Base-by-base conservation (phyloP, 805 yeast species). In the Pichia occidentalis region DNA sequence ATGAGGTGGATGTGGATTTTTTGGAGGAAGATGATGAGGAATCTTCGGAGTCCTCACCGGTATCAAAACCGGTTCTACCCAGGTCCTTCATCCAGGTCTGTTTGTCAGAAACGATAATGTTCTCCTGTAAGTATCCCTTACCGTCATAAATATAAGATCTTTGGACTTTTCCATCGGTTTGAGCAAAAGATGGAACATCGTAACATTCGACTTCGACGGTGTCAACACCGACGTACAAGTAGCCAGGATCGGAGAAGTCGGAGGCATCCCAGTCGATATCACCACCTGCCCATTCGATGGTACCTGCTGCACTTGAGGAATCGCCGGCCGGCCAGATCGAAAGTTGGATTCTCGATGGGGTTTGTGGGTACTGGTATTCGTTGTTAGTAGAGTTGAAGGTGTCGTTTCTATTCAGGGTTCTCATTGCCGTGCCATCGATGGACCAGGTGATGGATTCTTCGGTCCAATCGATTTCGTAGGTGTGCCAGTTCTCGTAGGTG, bases 261-360 rank as follows among this genome's bases (percentile, higher is more conserved):
- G 67, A 56, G 11, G 88, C 71, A 57, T 80, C 61, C 97, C 97
- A 88, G 64, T 85, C 68, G 44, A 88, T 76, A 21, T 46, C 66
- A 63, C 97, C 97, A 63, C 95, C 95, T 25, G 95, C 84, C 88
- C 88, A 87, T 40, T 69, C 81, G 44, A 73, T 67, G 11, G 87
- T 80, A 67, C 88, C 88, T 20, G 52, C 46, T 17, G 71, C 73
- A 51, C 69, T 71, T 22, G 66, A 51, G 8, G 70, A 45, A 44
- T 62, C 68, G 59, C 87, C 88, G 64, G 75, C 88, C 3, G 90
- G 86, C 90, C 90, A 82, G 40, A 82, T 56, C 4, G 88, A 82
- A 36, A 80, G 59, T 55, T 82, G 85, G 32, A 87, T 63, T 53
- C 81, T 67, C 36, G 85, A 63, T 9, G 90, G 90, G 1, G 90